Base-by-base conservation (phyloP, 805 yeast genomes). In the Candida ascalaphidarum region DNA sequence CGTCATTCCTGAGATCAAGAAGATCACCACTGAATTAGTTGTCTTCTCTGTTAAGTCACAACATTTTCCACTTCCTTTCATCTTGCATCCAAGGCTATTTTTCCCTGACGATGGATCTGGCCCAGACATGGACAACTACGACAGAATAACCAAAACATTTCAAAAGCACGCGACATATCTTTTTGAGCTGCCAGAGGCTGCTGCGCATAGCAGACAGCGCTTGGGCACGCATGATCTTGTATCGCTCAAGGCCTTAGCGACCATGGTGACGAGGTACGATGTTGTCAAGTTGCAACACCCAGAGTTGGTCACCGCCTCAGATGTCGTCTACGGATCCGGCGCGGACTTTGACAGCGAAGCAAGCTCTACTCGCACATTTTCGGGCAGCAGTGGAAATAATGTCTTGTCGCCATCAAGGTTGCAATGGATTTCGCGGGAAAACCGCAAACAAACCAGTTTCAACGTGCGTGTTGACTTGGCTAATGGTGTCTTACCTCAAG, bases 231-330 rank as follows among this genome's bases (percentile, higher is more conserved):
- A 44, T 7, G 29, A 55, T 27, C 29, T 55, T 1, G 40, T 37
- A 8, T 61, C 58, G 32, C 40, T 60, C 14, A 49, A 47, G 23
- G 48, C 55, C 19, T 31, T 60, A 18, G 57, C 65, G 3, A 50
- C 50, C 17, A 39, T 55, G 12, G 37, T 50, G 4, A 34, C 48
- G 11, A 55, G 50, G 26, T 48, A 48, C 22, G 58, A 46, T 24
- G 37, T 39, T 16, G 39, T 60, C 34, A 43, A 40, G 18, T 26
- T 58, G n/a, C 34, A 34, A 8, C 36, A 43, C 29, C 43, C 5
- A 33, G 25, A 12, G 24, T 51, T 4, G 26, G 31, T 3, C n/a
- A n/a, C n/a, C n/a, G n/a, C n/a, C n/a, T n/a, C n/a, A n/a, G n/a
- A n/a, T n/a, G n/a, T n/a, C n/a, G n/a, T n/a, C n/a, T n/a, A n/a